Evolutionary conservation across 805 yeast species (phyloP).

Genomic region (Gaillardinia entomophila): DNA sequence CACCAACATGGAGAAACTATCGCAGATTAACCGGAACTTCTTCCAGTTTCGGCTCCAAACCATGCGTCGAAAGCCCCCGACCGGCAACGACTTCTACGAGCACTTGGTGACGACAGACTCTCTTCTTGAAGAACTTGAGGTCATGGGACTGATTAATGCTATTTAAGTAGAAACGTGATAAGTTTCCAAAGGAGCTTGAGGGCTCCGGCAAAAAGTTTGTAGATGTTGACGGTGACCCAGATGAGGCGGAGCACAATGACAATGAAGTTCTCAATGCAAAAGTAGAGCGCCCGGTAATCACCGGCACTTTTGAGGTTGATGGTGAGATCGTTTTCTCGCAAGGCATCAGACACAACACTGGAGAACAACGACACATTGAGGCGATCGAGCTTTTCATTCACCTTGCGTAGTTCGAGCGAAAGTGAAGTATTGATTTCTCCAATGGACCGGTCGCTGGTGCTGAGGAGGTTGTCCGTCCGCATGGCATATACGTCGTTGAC

Average conservation of each 20-base stretch:
- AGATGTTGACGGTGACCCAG: slow-evolving; percentile 53
- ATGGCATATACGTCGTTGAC: slow-evolving; percentile 43
- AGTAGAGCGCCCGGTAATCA: slow-evolving; percentile 36
- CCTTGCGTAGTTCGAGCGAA: slow-evolving; percentile 52
- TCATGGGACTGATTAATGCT: not conserved
- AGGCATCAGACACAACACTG: slow-evolving; percentile 12
- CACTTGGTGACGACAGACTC: too few relatives aligned
- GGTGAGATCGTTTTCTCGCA: slow-evolving; percentile 10
- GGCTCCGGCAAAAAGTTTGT: slow-evolving; percentile 25
- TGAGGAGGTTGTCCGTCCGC: slow-evolving; percentile 54
- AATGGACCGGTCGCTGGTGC: slow-evolving; percentile 60
- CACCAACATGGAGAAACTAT: too few relatives aligned
- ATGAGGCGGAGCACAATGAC: slow-evolving; percentile 46
- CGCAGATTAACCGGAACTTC: too few relatives aligned
- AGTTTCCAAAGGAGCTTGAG: slow-evolving; percentile 7
- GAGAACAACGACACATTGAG: slow-evolving; percentile 30
- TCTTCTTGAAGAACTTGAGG: too few relatives aligned
- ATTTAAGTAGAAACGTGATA: not conserved
- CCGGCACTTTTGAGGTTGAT: slow-evolving; percentile 18
- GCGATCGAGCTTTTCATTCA: slow-evolving; percentile 45
- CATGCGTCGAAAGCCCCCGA: too few relatives aligned
- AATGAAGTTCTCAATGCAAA: slow-evolving; percentile 45
- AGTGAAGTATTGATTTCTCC: slow-evolving; percentile 72
- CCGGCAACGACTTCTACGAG: too few relatives aligned
- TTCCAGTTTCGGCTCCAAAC: too few relatives aligned